Base-by-base conservation (phyloP, 2,329 filamentous ascomycete genomes). In the Verticillium isaacii region DNA sequence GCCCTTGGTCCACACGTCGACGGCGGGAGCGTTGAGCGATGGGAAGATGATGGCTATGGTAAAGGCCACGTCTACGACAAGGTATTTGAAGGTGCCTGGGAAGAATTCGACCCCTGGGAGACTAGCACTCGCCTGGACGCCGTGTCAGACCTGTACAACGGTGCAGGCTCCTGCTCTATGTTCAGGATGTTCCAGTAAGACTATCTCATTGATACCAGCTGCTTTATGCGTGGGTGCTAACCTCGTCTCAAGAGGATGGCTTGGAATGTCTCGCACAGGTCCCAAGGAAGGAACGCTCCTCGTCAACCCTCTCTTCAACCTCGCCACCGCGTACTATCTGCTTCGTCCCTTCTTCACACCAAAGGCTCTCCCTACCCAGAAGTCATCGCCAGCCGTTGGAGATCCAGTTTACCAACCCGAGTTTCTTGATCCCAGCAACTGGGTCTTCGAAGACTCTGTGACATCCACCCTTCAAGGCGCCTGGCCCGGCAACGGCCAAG, bases 31-130 rank as follows among this genome's bases (percentile, higher is more conserved):
- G 83, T 91, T 1, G 90, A 93, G 74, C 82, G 90, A 2, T 93
- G 90, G 90, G 89, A 92, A 71, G 79, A 78, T 34, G 75, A 83
- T 0, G 89, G 89, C 1, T 93, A 93, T 66, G 86, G 88, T 0
- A 76, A 71, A 2, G 83, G 88, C 14, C 78, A 81, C 2, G 90
- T 93, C 2, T 97, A 96, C 73, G 84, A 89, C 63, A 76, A 82
- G 23, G 83, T 97, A 9, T 89, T 92, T 61, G 75, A 84, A 23
- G 94, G 93, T 0, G 74, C 80, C 1, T 97, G 93, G 92, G 91
- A 96, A 66, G 73, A 82, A 2, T 93, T 92, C 70, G 91, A 97
- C 69, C 86, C 92, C 0, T 97, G 89, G 85, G 92, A 97, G 68
- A 87, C 87, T 0, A 86, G 84, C 65, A 83, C 85, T 7, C 84